Evolutionary conservation across 2,329 filamentous ascomycete species (phyloP).

Genomic region (Fusarium longipes): DNA sequence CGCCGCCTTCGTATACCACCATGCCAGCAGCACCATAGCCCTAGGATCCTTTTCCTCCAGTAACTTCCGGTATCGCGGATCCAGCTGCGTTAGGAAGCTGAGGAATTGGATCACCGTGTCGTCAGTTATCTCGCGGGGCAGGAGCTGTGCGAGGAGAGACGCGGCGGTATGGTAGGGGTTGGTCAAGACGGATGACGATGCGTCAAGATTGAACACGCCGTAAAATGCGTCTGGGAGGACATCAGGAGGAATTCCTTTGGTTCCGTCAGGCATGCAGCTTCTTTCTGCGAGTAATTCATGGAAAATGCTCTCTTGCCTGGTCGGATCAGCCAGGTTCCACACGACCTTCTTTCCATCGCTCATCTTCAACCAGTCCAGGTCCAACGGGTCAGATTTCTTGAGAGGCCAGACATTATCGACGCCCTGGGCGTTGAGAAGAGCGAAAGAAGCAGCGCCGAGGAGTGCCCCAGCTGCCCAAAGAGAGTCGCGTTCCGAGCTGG

Average conservation of each 20-base stretch:
- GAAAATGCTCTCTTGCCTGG: constrained; percentile 61
- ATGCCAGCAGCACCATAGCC: constrained; percentile 65
- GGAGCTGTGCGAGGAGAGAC: constrained; percentile 53
- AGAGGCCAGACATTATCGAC: constrained; percentile 68
- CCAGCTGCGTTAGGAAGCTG: constrained; percentile 59
- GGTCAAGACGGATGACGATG: constrained; percentile 25
- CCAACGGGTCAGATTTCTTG: constrained; percentile 51
- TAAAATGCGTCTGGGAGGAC: constrained; percentile 51
- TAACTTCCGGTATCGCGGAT: constrained; percentile 56
- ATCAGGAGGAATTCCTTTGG: constrained; percentile 13
- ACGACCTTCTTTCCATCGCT: constrained; percentile 66
- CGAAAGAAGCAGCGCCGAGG: constrained; percentile 59
- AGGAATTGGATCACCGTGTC: constrained; percentile 59
- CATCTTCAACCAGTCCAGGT: constrained; percentile 70
- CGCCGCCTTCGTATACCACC: constrained; percentile 65
- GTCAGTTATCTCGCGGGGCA: constrained; percentile 52
- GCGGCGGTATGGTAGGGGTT: constrained; percentile 52
- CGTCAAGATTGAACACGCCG: constrained; percentile 43
- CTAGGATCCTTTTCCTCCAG: constrained; percentile 62
- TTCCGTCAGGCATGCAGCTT: constrained; percentile 19
- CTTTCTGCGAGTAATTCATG: constrained; percentile 40
- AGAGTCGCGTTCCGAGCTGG: constrained; percentile 57
- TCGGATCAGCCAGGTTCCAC: constrained; percentile 62
- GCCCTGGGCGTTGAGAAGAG: constrained; percentile 55
- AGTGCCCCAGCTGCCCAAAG: constrained; percentile 61